Percentiles rank a stretch among this genome's conserved stretches.
Conservation (phyloP, 768 basidiomycete species). For the Boletellus emodensis region DNA sequence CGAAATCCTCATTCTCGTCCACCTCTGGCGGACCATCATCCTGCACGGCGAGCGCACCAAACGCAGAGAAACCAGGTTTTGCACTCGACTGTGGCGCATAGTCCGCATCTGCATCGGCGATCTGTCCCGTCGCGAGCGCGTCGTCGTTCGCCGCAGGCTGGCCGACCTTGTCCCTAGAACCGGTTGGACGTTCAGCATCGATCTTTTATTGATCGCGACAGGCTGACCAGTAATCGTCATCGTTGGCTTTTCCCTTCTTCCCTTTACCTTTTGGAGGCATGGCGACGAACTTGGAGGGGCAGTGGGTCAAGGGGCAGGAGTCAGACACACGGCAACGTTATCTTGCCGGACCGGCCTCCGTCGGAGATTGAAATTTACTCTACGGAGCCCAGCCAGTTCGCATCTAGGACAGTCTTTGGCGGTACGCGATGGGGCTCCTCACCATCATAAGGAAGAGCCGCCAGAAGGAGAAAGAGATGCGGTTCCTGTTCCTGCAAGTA, state of each 20-base stretch:
- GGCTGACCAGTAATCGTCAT: constrained; percentile 74
- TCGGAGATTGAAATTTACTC: no score
- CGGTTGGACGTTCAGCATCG: constrained; percentile 12
- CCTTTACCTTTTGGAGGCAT: constrained; percentile 69
- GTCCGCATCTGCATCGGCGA: constrained; percentile 44
- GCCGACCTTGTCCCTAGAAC: constrained; percentile 59
- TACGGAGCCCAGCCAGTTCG: no score
- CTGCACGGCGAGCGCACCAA: constrained; percentile 43
- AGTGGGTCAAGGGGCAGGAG: no score
- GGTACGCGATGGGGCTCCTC: constrained; percentile 73
- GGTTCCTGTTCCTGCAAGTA: constrained; percentile 84
- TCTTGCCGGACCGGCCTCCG: no score
- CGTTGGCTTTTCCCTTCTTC: constrained; percentile 80
- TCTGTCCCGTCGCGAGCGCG: constrained; percentile 19
- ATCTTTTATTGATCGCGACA: constrained; percentile 14
- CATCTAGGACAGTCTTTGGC: no score
- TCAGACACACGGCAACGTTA: no score
- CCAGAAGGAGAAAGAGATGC: constrained; percentile 94
- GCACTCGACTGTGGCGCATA: constrained; percentile 26
- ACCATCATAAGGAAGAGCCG: constrained; percentile 97
- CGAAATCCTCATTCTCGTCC: constrained; percentile 64
- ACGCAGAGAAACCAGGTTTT: constrained; percentile 45
- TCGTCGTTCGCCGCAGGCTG: constrained; percentile 49
- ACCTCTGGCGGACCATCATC: constrained; percentile 40
- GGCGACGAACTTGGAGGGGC: background rate